These are phyloP conservation scores for Geotrichum macrosporum DNA, from an alignment of 1,139 yeast genomes.

Conservation along the genomic window DNA sequence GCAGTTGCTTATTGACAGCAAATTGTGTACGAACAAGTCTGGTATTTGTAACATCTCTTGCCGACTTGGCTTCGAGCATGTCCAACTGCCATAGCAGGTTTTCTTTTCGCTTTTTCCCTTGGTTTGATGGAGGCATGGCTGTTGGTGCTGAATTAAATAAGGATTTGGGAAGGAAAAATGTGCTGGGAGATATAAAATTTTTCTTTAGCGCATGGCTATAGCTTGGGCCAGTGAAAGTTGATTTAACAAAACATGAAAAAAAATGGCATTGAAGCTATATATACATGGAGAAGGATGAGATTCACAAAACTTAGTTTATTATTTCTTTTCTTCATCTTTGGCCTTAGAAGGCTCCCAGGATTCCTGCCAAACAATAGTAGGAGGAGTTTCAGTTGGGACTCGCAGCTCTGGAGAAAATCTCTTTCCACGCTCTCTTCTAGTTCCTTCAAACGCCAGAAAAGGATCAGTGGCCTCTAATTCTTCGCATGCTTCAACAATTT, in stretches of 20 bases:
- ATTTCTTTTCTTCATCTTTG: constrained; percentile 11
- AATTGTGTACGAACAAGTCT: constrained; percentile 34
- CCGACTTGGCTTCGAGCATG: constrained; percentile 36
- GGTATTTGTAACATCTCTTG: constrained; percentile 28
- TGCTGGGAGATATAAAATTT: constrained; percentile 10
- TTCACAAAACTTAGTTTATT: background rate
- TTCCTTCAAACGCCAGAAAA: constrained; percentile 48
- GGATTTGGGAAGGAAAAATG: too few species aligned
- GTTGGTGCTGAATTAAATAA: background rate
- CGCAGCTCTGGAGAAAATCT: constrained; percentile 55
- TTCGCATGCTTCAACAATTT: constrained; percentile 69
- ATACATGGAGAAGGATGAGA: background rate
- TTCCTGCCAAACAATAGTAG: constrained; percentile 75
- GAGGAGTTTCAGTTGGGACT: constrained; percentile 90
- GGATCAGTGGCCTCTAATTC: constrained; percentile 55
- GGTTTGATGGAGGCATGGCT: background rate
- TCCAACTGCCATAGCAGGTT: constrained; percentile 40
- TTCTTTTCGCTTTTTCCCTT: constrained; percentile 27
- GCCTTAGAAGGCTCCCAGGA: constrained; percentile 44
- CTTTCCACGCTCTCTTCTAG: constrained; percentile 48
- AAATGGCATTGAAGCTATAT: constrained; percentile 1
- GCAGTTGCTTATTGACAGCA: constrained; percentile 26
- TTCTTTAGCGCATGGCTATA: background rate
- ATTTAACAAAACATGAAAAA: too few species aligned
- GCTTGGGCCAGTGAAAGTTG: too few species aligned